Evolutionary conservation across 2,329 filamentous ascomycete genomes (phyloP).

Genomic region (Penicillium occitanis): DNA sequence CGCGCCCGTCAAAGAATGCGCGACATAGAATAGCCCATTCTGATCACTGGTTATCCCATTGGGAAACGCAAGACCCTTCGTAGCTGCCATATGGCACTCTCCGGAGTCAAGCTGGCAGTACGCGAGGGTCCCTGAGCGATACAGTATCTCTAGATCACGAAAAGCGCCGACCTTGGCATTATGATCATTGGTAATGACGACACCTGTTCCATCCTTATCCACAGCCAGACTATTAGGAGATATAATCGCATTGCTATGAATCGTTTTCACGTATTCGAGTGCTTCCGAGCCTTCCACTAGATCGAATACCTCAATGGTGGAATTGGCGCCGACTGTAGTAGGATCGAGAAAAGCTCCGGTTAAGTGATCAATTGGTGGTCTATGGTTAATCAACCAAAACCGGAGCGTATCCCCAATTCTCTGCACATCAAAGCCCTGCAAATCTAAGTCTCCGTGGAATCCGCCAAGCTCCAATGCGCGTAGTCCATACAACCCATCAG

Average conservation of each 20-base stretch:
- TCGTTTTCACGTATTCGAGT: conserved; percentile 37
- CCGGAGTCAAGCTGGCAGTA: conserved; percentile 30
- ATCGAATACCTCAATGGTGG: conserved; percentile 40
- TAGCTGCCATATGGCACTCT: conserved; percentile 30
- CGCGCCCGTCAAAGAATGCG: conserved; percentile 27
- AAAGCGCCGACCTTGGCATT: conserved; percentile 29
- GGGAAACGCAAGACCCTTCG: conserved; percentile 29
- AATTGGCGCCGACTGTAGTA: conserved; percentile 34
- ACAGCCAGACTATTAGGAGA: conserved; percentile 40
- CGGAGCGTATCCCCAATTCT: conserved; percentile 28
- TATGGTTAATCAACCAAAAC: conserved; percentile 38
- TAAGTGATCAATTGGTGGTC: conserved; percentile 32
- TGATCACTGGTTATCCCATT: conserved; percentile 35
- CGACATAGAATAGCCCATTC: conserved; percentile 39
- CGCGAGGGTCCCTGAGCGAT: conserved; percentile 32
- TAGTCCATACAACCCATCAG: conserved; percentile 24
- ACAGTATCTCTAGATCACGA: conserved; percentile 28
- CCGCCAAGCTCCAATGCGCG: conserved; percentile 25
- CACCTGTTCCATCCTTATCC: conserved; percentile 32
- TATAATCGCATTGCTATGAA: conserved; percentile 32
- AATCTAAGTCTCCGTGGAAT: conserved; percentile 29
- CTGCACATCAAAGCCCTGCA: conserved; percentile 36
- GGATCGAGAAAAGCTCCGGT: conserved; percentile 35
- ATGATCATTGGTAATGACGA: conserved; percentile 42
- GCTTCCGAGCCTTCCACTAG: conserved; percentile 26